These are phyloP conservation scores for Kazachstania taianensis DNA, from an alignment of 805 yeast genomes.

Conservation along the genomic window DNA sequence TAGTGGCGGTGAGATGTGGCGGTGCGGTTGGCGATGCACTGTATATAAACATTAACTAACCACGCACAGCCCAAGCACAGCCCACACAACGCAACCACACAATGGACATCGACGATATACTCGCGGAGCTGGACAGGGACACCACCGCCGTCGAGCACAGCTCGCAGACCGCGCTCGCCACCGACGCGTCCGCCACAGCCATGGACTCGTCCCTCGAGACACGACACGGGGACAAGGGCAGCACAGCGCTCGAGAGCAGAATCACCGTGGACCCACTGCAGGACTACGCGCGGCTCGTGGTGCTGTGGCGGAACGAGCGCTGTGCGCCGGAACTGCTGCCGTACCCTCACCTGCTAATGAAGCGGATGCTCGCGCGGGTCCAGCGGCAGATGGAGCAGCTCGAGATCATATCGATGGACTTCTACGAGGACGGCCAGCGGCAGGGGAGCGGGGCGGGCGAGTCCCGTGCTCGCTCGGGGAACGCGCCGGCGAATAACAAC, in stretches of 20 bases:
- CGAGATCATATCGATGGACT: constrained; percentile 70
- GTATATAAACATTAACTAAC: no score
- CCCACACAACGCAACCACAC: no score
- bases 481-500: constrained; percentile 11
- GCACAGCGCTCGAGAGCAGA: constrained; percentile 3
- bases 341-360: constrained; percentile 53
- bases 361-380: constrained; percentile 46
- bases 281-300: constrained; percentile 33
- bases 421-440: constrained; percentile 31
- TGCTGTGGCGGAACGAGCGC: constrained; percentile 76
- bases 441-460: neutral
- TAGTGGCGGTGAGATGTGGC: no score
- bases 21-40: no score
- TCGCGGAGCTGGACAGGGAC: constrained; percentile 51
- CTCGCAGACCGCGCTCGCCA: neutral
- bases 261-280: constrained; percentile 1
- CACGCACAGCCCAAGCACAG: no score
- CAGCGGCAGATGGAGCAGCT: constrained; percentile 65
- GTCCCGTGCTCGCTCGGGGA: neutral
- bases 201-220: neutral
- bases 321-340: constrained; percentile 80
- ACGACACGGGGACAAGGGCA: neutral
- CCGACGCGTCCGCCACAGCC: neutral
- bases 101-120: constrained; percentile 53
- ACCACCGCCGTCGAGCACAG: constrained; percentile 26